phyloP scores from a whole-genome alignment of 2,329 filamentous ascomycete species.

The Trichophyton simii region DNA sequence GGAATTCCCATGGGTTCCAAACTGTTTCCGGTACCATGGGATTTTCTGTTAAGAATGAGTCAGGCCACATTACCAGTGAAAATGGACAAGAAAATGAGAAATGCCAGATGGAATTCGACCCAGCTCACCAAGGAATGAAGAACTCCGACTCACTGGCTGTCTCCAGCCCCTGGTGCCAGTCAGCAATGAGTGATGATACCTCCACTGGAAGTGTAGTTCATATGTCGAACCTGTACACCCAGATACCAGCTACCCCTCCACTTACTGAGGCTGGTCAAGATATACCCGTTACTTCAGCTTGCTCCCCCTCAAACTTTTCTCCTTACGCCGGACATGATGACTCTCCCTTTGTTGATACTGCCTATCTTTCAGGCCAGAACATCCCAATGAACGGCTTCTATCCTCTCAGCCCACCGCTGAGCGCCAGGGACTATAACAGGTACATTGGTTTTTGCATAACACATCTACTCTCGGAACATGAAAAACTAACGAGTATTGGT shows the following conservation, averaged over 20 bases:
- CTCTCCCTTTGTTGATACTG: slow-evolving; percentile 21
- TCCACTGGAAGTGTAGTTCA: slow-evolving; percentile 26
- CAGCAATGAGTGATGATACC: slow-evolving; percentile 24
- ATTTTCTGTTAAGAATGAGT: slow-evolving; percentile 32
- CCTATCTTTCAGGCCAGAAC: slow-evolving; percentile 24
- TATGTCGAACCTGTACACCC: slow-evolving; percentile 25
- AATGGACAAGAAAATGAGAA: slow-evolving; percentile 25
- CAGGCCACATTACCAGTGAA: slow-evolving; percentile 21
- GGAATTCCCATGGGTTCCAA: slow-evolving; percentile 27
- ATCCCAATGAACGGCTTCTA: slow-evolving; percentile 30
- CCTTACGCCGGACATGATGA: slow-evolving; percentile 29
- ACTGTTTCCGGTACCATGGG: slow-evolving; percentile 29
- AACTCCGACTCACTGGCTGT: slow-evolving; percentile 23
- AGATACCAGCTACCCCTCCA: slow-evolving; percentile 32
- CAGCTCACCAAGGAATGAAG: slow-evolving; percentile 21
- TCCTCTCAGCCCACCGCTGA: slow-evolving; percentile 28
- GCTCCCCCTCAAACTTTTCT: slow-evolving; percentile 28
- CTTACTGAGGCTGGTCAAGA: slow-evolving; percentile 33
- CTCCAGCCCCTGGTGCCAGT: slow-evolving; percentile 22
- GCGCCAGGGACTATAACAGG: slow-evolving; percentile 32
- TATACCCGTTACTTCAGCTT: slow-evolving; percentile 29
- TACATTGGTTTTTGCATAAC: slow-evolving; percentile 16
- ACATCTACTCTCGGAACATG: not conserved
- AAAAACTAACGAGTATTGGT: not conserved
- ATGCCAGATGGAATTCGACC: slow-evolving; percentile 26